Evolutionary conservation across 2,329 filamentous ascomycete species (phyloP), one percentile per base, ranked within the genome.

Genomic region (Chaetomiaceae sp.): DNA sequence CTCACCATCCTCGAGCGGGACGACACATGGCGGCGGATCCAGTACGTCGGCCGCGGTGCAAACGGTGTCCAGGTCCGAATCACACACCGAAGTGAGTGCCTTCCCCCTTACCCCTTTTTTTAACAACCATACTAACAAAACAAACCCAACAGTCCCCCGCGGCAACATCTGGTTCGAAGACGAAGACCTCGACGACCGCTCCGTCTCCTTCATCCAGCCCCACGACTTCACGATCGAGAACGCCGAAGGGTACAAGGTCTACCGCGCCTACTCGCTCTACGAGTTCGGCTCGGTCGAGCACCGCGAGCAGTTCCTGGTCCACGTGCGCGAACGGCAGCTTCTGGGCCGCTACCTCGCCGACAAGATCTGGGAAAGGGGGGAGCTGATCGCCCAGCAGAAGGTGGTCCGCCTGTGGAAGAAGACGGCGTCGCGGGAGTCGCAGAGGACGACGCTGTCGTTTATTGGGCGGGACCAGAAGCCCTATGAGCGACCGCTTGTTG

Each of bases 311-410:
- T 47, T 47, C 11, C 33, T 47, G 1, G 33, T 47, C 31, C 20
- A 37, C 20, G 44, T 37, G 14, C 44, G 44, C 4, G 44, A 47
- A 11, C 44, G 44, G 7, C 20, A 47, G 17, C 44, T 47, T 20
- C 9, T 47, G 31, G 44, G 44, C 22, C 44, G 44, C 15, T 47
- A 37, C 17, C 27, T 37, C 14, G 44, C 34, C 15, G 44, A 47
- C 9, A 47, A 37, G 44, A 47, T 47, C 20, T 47, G 31, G 31
- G 44, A 36, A 19, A 9, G 12, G 31, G 33, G 44, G 22, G 44
- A 47, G 2, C n/a, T 47, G 44, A 37, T 47, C 14, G 44, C 44
- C 15, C 44, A 47, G 44, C 44, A 47, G 27, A 47, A 47, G 33
- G 44, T 47, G 15, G 44, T 47, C 8, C 31, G 44, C n/a, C 33